Base-by-base conservation (phyloP, 1,139 yeast species). In the Pichia cactophila region DNA sequence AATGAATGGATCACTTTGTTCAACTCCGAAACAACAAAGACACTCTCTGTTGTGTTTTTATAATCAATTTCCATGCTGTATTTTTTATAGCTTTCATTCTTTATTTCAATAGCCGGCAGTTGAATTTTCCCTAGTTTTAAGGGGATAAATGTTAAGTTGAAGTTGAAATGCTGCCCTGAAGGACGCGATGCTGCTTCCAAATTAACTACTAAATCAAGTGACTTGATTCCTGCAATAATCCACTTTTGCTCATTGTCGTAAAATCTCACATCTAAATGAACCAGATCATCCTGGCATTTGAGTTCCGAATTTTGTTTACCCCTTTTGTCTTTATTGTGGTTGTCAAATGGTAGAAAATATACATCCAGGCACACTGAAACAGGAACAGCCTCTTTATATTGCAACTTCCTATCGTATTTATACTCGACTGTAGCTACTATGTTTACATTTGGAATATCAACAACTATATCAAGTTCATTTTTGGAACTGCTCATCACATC, bases 11-110 rank as follows among this genome's bases (percentile, higher is more conserved):
- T 78, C 9, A 83, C 74, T 55, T 78, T 74, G 51, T 81, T 82
- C 36, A 78, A 64, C 52, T 83, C 88, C 0, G 92, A 87, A 2
- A 85, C 84, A n/a, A 88, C 83, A 48, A 85, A 69, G 3, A 86
- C 68, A 0, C 83, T 74, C 56, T 86, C 89, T 43, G 78, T 73
- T 11, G 84, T 85, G 62, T 86, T 87, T 52, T 74, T 74, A 56
- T 81, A 75, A 48, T 83, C 83, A 10, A 81, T 66, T 52, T 86
- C 90, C 71, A 80, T 73, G 12, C 74, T 66, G 26, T 72, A 59
- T 33, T 69, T 52, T 67, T 44, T 64, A 64, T 41, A 51, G 20
- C 51, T 50, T 26, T 44, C 58, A 33, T 63, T 65, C 35, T 59
- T 67, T 14, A 88, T 72, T n/a, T 71, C 73, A 14, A 87, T 70